Conservation (phyloP, 148 eudicot genomes). For the Nepenthes mirabilis region DNA sequence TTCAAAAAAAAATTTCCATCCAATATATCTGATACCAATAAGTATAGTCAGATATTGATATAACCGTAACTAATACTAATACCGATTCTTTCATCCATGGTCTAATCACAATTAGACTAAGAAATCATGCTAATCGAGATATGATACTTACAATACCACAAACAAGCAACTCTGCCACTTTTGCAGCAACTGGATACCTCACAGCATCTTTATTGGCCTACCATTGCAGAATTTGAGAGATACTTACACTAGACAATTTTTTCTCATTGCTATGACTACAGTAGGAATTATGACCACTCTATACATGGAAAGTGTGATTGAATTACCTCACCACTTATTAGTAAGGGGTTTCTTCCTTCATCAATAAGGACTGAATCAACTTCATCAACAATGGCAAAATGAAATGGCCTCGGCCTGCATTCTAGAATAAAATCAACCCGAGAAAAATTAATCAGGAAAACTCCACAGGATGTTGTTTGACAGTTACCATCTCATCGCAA, state of each 20-base stretch:
- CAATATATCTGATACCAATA: no score
- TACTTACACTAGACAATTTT: background rate
- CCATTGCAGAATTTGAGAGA: slow-evolving; percentile 3
- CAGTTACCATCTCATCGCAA: slow-evolving; percentile 92
- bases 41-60: no score
- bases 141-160: slow-evolving; percentile 49
- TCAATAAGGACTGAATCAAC: slow-evolving; percentile 97
- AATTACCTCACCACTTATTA: slow-evolving; percentile 89
- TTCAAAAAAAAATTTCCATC: no score
- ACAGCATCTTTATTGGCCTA: slow-evolving; percentile 87
- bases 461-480: slow-evolving; percentile 1
- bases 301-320: background rate
- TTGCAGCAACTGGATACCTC: slow-evolving; percentile 96
- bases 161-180: slow-evolving; percentile 85
- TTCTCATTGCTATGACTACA: background rate
- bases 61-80: no score
- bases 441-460: slow-evolving; percentile 8
- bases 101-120: no score
- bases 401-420: slow-evolving; percentile 97
- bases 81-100: no score
- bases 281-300: background rate
- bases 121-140: no score
- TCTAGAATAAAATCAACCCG: background rate
- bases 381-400: slow-evolving; percentile 97
- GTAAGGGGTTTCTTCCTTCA: slow-evolving; percentile 92